phyloP scores from a whole-genome alignment of 2,329 filamentous ascomycete genomes.

The Alternaria burnsii region DNA sequence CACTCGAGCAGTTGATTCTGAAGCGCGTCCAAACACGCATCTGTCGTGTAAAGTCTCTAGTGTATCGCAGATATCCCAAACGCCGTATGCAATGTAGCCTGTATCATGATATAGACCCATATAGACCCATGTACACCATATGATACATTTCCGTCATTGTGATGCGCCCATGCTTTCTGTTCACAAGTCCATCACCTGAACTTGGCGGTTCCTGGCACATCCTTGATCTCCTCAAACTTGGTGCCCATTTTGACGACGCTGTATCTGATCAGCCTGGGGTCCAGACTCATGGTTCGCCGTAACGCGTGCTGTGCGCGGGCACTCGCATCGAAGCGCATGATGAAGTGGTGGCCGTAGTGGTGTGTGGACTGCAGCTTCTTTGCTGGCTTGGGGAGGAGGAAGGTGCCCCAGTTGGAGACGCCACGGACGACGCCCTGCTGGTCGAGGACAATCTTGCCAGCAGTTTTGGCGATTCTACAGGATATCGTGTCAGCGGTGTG shows the following conservation, averaged over 20 bases:
- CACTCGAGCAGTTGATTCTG: not conserved
- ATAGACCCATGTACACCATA: not conserved
- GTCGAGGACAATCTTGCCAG: conserved; percentile 82
- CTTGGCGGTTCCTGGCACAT: conserved; percentile 63
- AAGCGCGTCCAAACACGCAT: not conserved
- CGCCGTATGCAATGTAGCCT: not conserved
- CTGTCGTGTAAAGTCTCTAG: not conserved
- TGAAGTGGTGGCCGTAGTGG: conserved; percentile 91
- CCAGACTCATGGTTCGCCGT: conserved; percentile 77
- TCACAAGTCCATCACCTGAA: conserved; percentile 43
- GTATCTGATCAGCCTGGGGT: conserved; percentile 89
- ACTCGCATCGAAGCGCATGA: conserved; percentile 92
- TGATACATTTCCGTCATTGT: conserved; percentile 6
- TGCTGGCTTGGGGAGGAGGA: conserved; percentile 81
- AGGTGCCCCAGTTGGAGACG: conserved; percentile 94
- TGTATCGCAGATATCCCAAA: not conserved
- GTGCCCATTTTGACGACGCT: conserved; percentile 85
- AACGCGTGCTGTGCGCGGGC: conserved; percentile 77
- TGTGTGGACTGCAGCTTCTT: conserved; percentile 85
- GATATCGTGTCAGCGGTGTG: conserved; percentile 5
- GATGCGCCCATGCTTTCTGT: not conserved
- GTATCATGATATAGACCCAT: not conserved
- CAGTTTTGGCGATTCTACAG: conserved; percentile 82
- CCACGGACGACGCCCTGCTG: conserved; percentile 90
- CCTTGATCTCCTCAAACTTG: conserved; percentile 68